Percentiles rank a stretch among this genome's conserved stretches.
Evolutionary conservation across 2,329 filamentous ascomycete species (phyloP).

Genomic region (Cryphonectria parasitica): DNA sequence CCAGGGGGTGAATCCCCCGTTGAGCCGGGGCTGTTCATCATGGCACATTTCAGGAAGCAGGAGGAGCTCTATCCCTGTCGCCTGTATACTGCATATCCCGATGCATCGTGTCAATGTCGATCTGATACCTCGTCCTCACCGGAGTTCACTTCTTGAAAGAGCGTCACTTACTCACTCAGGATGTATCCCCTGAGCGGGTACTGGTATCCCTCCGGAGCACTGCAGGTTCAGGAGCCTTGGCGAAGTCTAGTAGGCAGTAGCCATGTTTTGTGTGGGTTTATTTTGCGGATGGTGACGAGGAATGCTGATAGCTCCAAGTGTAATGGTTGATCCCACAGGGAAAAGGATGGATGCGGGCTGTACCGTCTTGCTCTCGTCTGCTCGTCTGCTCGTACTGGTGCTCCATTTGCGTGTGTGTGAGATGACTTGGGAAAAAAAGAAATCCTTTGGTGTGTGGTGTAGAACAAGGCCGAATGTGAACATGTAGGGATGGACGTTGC

Average conservation of each 20-base stretch:
- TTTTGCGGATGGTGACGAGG: background rate
- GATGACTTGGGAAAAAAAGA: too few species aligned
- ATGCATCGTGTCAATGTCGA: conserved; percentile 10
- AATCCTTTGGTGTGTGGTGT: background rate
- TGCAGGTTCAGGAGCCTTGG: background rate
- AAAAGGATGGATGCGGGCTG: background rate
- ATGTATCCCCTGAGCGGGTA: background rate
- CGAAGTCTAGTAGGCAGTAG: background rate
- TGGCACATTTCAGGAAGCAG: background rate
- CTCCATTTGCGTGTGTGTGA: background rate
- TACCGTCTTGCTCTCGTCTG: background rate
- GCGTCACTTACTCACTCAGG: background rate
- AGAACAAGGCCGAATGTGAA: background rate
- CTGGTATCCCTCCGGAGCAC: background rate
- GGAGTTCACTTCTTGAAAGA: background rate
- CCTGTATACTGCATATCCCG: background rate
- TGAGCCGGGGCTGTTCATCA: background rate
- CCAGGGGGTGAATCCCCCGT: too few species aligned
- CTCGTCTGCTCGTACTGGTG: background rate
- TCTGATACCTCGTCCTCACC: conserved; percentile 11
- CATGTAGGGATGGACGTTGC: background rate
- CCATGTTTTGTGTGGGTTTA: background rate
- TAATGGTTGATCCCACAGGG: background rate
- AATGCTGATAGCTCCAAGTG: background rate
- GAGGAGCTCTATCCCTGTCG: conserved; percentile 5